A percentile compares a stretch with the other conserved stretches of the same genome.
Evolutionary conservation across 2,329 filamentous ascomycete species (phyloP).

Genomic region (Exophiala viscosa): DNA sequence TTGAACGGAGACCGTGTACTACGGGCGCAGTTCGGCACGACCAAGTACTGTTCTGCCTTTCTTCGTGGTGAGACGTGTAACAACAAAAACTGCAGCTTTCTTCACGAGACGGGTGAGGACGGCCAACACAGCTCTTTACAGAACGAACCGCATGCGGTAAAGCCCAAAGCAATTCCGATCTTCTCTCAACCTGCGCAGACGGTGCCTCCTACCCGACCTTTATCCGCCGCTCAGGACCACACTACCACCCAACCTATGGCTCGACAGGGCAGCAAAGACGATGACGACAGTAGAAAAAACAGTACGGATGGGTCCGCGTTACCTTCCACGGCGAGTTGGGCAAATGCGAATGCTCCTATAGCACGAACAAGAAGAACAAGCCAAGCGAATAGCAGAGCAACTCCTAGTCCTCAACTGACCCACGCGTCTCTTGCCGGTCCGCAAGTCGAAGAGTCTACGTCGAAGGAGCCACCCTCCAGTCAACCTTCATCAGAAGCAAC

Average conservation of each 20-base stretch:
- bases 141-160: slow-evolving; percentile 26
- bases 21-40: slow-evolving; percentile 77
- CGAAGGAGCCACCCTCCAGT: slow-evolving; percentile 28
- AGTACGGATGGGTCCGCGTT: slow-evolving; percentile 82
- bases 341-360: slow-evolving; percentile 63
- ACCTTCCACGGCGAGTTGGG: slow-evolving; percentile 92
- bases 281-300: slow-evolving; percentile 54
- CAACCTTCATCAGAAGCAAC: slow-evolving; percentile 13
- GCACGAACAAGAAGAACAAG: slow-evolving; percentile 64
- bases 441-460: slow-evolving; percentile 33
- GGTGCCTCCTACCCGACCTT: slow-evolving; percentile 35
- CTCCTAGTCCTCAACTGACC: slow-evolving; percentile 70
- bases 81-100: slow-evolving; percentile 95
- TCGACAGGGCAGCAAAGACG: slow-evolving; percentile 71
- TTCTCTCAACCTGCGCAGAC: slow-evolving; percentile 19
- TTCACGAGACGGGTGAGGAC: slow-evolving; percentile 97
- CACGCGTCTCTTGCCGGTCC: slow-evolving; percentile 42
- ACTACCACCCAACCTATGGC: slow-evolving; percentile 58
- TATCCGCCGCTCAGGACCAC: slow-evolving; percentile 44
- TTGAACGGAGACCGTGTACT: slow-evolving; percentile 83
- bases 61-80: slow-evolving; percentile 90
- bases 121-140: slow-evolving; percentile 38
- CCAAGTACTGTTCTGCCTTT: slow-evolving; percentile 98
- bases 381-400: slow-evolving; percentile 73
- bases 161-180: slow-evolving; percentile 43